Evolutionary conservation across 2,329 filamentous ascomycete species (phyloP).

Genomic region (Emericellopsis atlantica): DNA sequence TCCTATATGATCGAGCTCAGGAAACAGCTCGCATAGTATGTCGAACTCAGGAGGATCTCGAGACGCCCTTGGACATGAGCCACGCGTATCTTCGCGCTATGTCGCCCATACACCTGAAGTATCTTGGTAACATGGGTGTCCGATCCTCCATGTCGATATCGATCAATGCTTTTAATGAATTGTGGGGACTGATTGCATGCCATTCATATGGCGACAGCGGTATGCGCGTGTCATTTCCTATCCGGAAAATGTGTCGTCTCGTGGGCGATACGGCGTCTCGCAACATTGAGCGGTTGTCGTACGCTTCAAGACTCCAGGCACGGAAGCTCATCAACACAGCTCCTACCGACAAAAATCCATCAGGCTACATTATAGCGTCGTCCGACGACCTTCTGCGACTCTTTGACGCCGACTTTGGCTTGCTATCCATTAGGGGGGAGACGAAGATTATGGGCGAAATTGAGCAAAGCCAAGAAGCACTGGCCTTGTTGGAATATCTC

Average conservation of each 20-base stretch:
- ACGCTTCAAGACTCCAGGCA: constrained; percentile 72
- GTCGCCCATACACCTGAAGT: constrained; percentile 83
- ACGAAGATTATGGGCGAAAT: constrained; percentile 72
- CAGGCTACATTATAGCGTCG: constrained; percentile 81
- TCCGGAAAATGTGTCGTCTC: constrained; percentile 82
- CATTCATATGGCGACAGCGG: constrained; percentile 67
- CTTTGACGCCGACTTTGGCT: constrained; percentile 78
- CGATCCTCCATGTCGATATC: constrained; percentile 94
- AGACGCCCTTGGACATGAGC: constrained; percentile 68
- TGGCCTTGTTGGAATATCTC: constrained; percentile 77
- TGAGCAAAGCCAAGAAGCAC: constrained; percentile 66
- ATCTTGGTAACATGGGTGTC: constrained; percentile 78
- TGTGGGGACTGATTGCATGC: constrained; percentile 83
- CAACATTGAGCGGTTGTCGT: constrained; percentile 80
- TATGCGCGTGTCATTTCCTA: constrained; percentile 86
- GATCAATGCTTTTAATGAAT: constrained; percentile 70
- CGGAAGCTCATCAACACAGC: constrained; percentile 81
- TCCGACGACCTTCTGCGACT: constrained; percentile 75
- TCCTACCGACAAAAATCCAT: constrained; percentile 68
- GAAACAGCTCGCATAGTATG: constrained; percentile 74
- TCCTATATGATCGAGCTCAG: constrained; percentile 76
- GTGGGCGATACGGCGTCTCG: constrained; percentile 76
- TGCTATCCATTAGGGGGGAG: constrained; percentile 76
- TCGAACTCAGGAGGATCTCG: constrained; percentile 59
- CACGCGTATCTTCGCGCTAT: constrained; percentile 79